A percentile compares a stretch with the other conserved stretches of the same genome.
Evolutionary conservation across 2,329 filamentous ascomycete species (phyloP).

Genomic region (Pseudogymnoascus sp.): DNA sequence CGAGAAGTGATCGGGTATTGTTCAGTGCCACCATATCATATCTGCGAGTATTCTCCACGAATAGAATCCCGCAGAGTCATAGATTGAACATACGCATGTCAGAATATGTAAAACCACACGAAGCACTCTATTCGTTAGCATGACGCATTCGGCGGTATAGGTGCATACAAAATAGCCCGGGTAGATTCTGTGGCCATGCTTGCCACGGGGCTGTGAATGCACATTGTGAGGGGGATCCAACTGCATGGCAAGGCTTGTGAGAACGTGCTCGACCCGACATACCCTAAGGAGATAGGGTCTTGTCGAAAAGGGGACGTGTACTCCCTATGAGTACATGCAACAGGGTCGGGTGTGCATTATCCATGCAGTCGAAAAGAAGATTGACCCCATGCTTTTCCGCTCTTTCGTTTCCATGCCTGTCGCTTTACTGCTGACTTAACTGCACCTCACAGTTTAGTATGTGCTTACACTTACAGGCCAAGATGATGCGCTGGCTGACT

Average conservation of each 20-base stretch:
- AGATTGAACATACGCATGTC: neutral
- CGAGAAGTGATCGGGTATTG: neutral
- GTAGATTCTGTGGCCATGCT: neutral
- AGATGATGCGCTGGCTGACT: neutral
- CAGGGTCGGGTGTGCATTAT: neutral
- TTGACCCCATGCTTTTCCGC: neutral
- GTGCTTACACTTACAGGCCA: neutral
- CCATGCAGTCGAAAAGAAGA: neutral
- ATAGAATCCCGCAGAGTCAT: neutral
- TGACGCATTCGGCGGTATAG: neutral
- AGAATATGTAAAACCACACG: neutral
- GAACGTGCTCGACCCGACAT: neutral
- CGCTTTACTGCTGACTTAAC: neutral
- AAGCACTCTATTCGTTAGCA: neutral
- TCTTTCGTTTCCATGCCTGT: neutral
- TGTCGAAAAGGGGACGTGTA: neutral
- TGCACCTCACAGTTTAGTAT: constrained; percentile 3
- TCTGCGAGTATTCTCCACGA: constrained; percentile 1
- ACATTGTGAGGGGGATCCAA: neutral
- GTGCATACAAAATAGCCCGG: neutral
- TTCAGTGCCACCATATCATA: neutral
- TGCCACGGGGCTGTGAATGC: neutral
- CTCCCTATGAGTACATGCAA: neutral
- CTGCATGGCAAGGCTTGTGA: neutral
- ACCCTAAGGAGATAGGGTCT: neutral